Base-by-base conservation (phyloP, 2,329 filamentous ascomycete genomes). In the Penicillium polonicum region DNA sequence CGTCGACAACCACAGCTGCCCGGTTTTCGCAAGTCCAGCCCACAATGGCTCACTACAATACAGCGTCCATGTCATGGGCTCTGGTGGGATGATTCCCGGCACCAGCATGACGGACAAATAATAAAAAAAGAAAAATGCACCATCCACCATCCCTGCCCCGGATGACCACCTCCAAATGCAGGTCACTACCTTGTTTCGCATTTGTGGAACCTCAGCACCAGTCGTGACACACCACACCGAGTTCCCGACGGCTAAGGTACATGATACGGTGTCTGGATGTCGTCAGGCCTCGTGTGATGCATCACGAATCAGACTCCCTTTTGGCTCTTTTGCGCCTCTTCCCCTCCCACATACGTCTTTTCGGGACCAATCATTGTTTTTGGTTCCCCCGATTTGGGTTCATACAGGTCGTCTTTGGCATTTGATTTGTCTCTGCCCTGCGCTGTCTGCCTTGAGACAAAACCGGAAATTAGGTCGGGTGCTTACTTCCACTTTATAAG, bases 171-270 rank as follows among this genome's bases (percentile, higher is more conserved):
- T 57, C 21, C 49, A 42, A 36, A 48, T 57, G 55, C 49, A 57
- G 36, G 55, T 53, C 55, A 57, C 55, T 53, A 57, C 43, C 42
- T 57, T 53, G 49, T 53, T 53, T 48, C 42, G 49, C 43, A 29
- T 25, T 25, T 38, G 55, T 57, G 49, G 31, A 48, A 57, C 55
- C n/a, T 25, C n/a, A 42, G 29, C n/a, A 36, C 10, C 21, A 19
- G 42, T 29, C 6, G 42, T 53, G 29, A 48, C 21, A 53, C 49
- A 52, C 42, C 35, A 35, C n/a, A 42, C 21, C 35, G 13, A 53
- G 29, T 42, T 38, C 13, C 29, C 29, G 35, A 36, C 42, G 8
- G 43, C 21, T 39, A 23, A 48, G 8, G 41, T 38, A 53, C n/a
- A 15, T 35, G 25, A 4, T 45, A 33, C 17, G 33, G 48, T 52